A percentile compares a stretch with the other conserved stretches of the same genome.
These are phyloP conservation scores for Solanum chaucha DNA, from an alignment of 257 asterid species.

Conservation along the genomic window DNA sequence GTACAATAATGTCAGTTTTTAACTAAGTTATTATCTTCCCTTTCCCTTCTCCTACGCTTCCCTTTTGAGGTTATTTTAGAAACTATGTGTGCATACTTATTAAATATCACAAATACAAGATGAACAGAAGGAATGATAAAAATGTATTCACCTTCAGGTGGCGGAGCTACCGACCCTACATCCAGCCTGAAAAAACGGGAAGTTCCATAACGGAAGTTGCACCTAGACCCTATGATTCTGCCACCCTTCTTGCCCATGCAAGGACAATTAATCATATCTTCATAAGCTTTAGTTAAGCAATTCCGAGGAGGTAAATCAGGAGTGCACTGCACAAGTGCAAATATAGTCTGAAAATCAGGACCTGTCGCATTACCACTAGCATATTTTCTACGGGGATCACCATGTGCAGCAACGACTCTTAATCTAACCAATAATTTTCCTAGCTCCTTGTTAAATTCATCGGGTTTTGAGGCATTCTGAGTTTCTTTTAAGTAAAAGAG, in stretches of 20 bases:
- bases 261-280: background rate
- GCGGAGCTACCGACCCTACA: background rate
- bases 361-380: background rate
- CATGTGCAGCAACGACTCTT: background rate
- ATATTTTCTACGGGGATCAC: background rate
- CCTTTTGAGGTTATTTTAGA: too few species aligned
- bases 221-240: background rate
- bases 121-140: too few species aligned
- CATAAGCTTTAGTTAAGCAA: background rate
- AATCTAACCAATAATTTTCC: background rate
- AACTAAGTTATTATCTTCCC: too few species aligned
- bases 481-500: too few species aligned
- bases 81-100: too few species aligned
- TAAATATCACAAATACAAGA: too few species aligned
- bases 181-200: background rate
- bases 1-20: background rate
- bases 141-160: background rate
- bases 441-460: background rate
- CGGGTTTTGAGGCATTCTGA: background rate
- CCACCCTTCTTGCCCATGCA: background rate
- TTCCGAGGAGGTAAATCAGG: conserved; percentile 8
- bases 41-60: too few species aligned
- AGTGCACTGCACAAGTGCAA: conserved; percentile 15
- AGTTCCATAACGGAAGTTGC: background rate
- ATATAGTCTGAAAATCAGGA: background rate